Conservation (phyloP, 192 early-diverging fungal genomes). For the Allomyces arbusculus region DNA sequence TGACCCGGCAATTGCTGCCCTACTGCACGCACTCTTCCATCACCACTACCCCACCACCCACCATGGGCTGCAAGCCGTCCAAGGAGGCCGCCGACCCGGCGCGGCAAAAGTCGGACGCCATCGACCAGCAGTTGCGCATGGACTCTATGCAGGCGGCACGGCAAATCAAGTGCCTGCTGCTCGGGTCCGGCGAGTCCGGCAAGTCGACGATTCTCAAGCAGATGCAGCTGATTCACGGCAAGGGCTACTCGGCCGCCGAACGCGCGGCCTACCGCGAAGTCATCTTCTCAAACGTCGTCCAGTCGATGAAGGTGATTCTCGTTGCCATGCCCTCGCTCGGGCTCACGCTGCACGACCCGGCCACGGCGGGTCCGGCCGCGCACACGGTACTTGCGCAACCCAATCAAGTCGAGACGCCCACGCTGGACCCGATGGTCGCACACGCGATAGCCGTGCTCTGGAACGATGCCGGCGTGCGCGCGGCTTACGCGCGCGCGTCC, state of each 20-base stretch:
- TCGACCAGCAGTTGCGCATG: no score
- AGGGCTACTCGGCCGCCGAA: slow-evolving; percentile 77
- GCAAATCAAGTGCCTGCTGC: no score
- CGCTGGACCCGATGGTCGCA: slow-evolving; percentile 58
- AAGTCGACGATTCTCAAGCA: slow-evolving; percentile 96
- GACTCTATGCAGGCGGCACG: no score
- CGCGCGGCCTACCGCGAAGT: slow-evolving; percentile 85
- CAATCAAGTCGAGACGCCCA: slow-evolving; percentile 73
- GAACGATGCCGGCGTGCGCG: slow-evolving; percentile 63
- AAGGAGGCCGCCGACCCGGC: no score
- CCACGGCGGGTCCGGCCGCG: slow-evolving; percentile 45
- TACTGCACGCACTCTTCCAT: no score
- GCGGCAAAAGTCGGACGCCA: no score
- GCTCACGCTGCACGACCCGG: slow-evolving; percentile 43
- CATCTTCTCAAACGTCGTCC: slow-evolving; percentile 88
- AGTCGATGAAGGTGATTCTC: slow-evolving; percentile 87
- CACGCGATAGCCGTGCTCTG: slow-evolving; percentile 66
- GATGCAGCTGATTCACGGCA: slow-evolving; percentile 94
- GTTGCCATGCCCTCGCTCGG: slow-evolving; percentile 83
- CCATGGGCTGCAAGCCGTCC: no score
- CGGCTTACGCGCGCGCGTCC: slow-evolving; percentile 54
- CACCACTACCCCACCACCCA: no score
- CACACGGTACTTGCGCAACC: slow-evolving; percentile 58
- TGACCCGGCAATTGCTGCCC: no score
- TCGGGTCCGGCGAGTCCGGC: slow-evolving; percentile 69